A percentile compares a stretch with the other conserved stretches of the same genome.
Evolutionary conservation across 2,329 filamentous ascomycete species (phyloP).

Genomic region (Venturia asperata): DNA sequence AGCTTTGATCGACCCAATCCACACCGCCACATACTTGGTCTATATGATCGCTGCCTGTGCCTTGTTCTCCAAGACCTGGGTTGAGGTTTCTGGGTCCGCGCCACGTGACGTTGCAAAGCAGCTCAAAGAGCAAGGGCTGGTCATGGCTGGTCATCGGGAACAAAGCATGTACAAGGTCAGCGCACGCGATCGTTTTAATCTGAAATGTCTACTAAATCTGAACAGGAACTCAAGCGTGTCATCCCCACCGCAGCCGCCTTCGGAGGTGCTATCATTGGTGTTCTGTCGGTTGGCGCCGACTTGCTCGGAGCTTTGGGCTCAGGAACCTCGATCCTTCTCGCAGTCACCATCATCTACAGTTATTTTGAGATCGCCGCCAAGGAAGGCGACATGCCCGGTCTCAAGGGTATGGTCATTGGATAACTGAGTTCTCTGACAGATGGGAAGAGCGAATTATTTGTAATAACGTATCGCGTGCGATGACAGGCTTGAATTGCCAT

Average conservation of each 20-base stretch:
- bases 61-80: constrained; percentile 99
- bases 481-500: neutral
- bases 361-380: constrained; percentile 99
- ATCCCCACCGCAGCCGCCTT: constrained; percentile 98
- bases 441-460: neutral
- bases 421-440: constrained; percentile 25
- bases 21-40: constrained; percentile 88
- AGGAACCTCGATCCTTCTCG: constrained; percentile 94
- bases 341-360: constrained; percentile 98
- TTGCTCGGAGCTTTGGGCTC: constrained; percentile 92
- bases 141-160: constrained; percentile 99
- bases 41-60: constrained; percentile 98
- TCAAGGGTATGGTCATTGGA: constrained; percentile 59
- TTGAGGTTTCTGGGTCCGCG: constrained; percentile 96
- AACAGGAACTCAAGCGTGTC: constrained; percentile 83
- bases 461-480: constrained; percentile 4
- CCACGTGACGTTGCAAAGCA: constrained; percentile 98
- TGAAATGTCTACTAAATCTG: neutral
- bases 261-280: constrained; percentile 97
- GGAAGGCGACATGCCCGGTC: constrained; percentile 85
- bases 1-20: constrained; percentile 90
- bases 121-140: constrained; percentile 97
- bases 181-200: neutral
- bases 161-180: constrained; percentile 93
- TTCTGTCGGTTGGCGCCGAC: constrained; percentile 89